Conservation (phyloP, 2,329 filamentous ascomycete species). For the Cladosporium phlei region DNA sequence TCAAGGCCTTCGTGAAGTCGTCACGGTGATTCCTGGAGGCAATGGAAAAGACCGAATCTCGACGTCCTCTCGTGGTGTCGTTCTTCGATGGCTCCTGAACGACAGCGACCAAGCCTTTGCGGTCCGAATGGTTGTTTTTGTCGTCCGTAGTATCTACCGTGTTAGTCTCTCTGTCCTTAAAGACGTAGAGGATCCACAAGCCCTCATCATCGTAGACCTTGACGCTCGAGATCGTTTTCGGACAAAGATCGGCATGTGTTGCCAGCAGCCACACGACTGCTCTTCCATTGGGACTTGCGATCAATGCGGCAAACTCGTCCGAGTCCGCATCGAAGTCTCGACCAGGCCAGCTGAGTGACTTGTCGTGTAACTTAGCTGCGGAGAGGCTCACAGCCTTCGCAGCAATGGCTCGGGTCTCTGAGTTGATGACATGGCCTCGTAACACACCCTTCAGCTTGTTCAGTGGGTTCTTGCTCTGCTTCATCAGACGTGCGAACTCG, state of each 20-base stretch:
- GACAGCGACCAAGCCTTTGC: too few relatives aligned
- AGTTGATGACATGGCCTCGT: not conserved
- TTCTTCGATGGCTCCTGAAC: too few relatives aligned
- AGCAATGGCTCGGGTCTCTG: not conserved
- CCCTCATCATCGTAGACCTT: slow-evolving; percentile 1
- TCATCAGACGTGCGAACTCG: slow-evolving; percentile 13
- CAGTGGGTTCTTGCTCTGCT: slow-evolving; percentile 3
- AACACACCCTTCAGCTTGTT: slow-evolving; percentile 1
- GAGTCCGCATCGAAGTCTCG: not conserved
- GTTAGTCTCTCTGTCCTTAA: too few relatives aligned
- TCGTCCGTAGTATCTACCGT: too few relatives aligned
- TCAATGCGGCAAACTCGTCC: slow-evolving; percentile 13
- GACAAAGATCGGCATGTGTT: slow-evolving; percentile 17
- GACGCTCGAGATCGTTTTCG: slow-evolving; percentile 7
- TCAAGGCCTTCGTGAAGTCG: not conserved
- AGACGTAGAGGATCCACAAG: not conserved
- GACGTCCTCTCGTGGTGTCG: too few relatives aligned
- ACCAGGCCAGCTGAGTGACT: slow-evolving; percentile 2
- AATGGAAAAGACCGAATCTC: too few relatives aligned
- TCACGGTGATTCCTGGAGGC: not conserved
- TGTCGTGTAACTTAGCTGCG: not conserved
- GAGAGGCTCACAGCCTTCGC: not conserved
- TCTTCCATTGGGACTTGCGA: slow-evolving; percentile 15
- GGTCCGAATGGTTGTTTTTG: too few relatives aligned
- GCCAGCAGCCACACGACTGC: slow-evolving; percentile 15